These are phyloP conservation scores for Allium fistulosum DNA, from an alignment of 106 monocot genomes.

Conservation along the genomic window DNA sequence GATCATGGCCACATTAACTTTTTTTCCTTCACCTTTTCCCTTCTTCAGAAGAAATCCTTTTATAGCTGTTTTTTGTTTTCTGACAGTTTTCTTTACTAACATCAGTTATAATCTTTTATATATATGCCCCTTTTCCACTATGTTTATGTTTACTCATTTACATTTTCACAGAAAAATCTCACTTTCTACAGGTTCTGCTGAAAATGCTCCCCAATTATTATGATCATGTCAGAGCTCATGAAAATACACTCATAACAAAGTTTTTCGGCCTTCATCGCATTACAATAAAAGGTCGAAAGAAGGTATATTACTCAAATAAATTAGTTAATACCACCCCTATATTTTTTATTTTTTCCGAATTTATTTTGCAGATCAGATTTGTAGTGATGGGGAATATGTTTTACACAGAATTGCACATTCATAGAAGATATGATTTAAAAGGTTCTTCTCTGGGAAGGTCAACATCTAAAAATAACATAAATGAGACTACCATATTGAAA, in stretches of 20 bases:
- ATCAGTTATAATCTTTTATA: too few species aligned
- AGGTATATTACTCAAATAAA: conserved; percentile 31
- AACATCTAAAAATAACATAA: conserved; percentile 53
- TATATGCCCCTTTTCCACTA: too few species aligned
- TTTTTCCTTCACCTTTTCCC: too few species aligned
- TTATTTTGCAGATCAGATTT: conserved; percentile 68
- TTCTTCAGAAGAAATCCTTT: too few species aligned
- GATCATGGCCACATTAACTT: too few species aligned
- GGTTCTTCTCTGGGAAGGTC: conserved; percentile 87
- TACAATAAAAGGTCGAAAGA: conserved; percentile 51
- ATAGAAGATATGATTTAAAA: conserved; percentile 85
- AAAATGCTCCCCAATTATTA: conserved; percentile 95
- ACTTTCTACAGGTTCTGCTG: conserved; percentile 51
- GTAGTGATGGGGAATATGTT: conserved; percentile 99
- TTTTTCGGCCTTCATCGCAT: conserved; percentile 92
- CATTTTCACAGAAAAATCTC: too few species aligned
- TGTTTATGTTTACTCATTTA: too few species aligned
- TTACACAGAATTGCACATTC: conserved; percentile 81
- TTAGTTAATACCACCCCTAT: not conserved
- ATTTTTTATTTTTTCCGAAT: conserved; percentile 10
- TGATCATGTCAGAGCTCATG: conserved; percentile 69
- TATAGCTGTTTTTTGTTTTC: too few species aligned
- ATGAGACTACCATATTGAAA: conserved; percentile 75
- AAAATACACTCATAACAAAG: conserved; percentile 96
- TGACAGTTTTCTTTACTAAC: too few species aligned